A percentile compares a stretch with the other conserved stretches of the same genome.
These are phyloP conservation scores for Nicotiana obtusifolia DNA, from an alignment of 257 asterid genomes.

Conservation along the genomic window DNA sequence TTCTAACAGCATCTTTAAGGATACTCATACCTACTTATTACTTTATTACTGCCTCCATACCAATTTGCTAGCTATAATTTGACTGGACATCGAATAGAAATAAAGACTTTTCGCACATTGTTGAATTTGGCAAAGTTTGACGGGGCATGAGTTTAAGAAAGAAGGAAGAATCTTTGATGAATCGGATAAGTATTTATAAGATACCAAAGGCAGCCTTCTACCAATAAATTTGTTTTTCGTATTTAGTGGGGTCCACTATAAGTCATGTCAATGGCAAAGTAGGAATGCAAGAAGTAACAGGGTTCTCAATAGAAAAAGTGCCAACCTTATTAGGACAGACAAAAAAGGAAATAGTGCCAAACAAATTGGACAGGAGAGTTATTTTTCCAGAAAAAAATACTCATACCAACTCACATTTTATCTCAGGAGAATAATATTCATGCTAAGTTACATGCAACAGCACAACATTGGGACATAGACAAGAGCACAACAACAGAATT, in stretches of 20 bases:
- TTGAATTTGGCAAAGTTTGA: neutral
- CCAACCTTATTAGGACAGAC: neutral
- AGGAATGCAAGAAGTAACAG: neutral
- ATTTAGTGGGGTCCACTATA: neutral
- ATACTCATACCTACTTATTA: neutral
- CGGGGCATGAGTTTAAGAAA: neutral
- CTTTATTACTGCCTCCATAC: neutral
- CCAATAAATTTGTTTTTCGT: neutral
- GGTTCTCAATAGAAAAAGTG: neutral
- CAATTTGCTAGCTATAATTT: neutral
- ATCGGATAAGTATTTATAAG: neutral
- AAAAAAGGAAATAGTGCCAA: neutral
- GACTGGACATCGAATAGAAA: neutral
- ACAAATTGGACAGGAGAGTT: neutral
- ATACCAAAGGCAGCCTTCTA: neutral
- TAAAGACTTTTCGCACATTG: neutral
- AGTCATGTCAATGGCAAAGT: neutral
- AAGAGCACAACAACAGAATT: neutral
- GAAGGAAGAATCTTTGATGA: neutral
- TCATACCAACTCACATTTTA: neutral
- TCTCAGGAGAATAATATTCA: neutral
- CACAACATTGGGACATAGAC: neutral
- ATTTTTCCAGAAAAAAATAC: neutral
- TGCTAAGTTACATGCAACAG: neutral
- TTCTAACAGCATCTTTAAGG: neutral